A percentile compares a stretch with the other conserved stretches of the same genome.
These are phyloP conservation scores for Pseudocercospora vitis DNA, from an alignment of 2,329 filamentous ascomycete genomes.

Conservation along the genomic window DNA sequence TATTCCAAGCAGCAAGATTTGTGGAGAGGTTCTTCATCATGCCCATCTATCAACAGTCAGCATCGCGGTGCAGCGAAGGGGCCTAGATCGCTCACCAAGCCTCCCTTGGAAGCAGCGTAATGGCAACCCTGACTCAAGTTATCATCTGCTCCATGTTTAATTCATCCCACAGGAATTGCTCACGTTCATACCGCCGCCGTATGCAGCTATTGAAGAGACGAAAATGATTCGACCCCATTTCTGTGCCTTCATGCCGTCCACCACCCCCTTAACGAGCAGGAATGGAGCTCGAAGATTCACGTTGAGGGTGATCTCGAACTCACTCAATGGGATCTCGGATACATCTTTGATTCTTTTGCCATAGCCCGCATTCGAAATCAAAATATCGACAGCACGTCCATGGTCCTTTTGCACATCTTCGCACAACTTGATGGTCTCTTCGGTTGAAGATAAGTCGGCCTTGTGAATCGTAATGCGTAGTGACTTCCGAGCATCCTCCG, in stretches of 20 bases:
- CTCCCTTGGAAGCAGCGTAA: slow-evolving; percentile 39
- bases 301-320: slow-evolving; percentile 63
- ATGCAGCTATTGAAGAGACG: slow-evolving; percentile 63
- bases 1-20: slow-evolving; percentile 59
- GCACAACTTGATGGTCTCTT: slow-evolving; percentile 57
- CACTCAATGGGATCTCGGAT: slow-evolving; percentile 60
- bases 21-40: slow-evolving; percentile 66
- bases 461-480: slow-evolving; percentile 56
- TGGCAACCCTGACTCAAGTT: slow-evolving; percentile 25
- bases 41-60: slow-evolving; percentile 42
- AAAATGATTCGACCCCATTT: slow-evolving; percentile 65
- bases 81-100: slow-evolving; percentile 29
- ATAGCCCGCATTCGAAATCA: slow-evolving; percentile 66
- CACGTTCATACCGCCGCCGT: slow-evolving; percentile 64
- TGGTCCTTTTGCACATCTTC: slow-evolving; percentile 55
- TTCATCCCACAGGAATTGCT: slow-evolving; percentile 60
- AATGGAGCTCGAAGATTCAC: slow-evolving; percentile 65
- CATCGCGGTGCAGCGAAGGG: slow-evolving; percentile 2
- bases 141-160: slow-evolving; percentile 47
- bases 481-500: slow-evolving; percentile 27
- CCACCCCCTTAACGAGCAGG: slow-evolving; percentile 59
- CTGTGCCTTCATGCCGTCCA: slow-evolving; percentile 61
- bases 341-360: slow-evolving; percentile 58
- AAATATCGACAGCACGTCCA: slow-evolving; percentile 59
- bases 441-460: slow-evolving; percentile 57